These are phyloP conservation scores for Letharia lupina DNA, from an alignment of 495 filamentous ascomycete species.

Conservation along the genomic window DNA sequence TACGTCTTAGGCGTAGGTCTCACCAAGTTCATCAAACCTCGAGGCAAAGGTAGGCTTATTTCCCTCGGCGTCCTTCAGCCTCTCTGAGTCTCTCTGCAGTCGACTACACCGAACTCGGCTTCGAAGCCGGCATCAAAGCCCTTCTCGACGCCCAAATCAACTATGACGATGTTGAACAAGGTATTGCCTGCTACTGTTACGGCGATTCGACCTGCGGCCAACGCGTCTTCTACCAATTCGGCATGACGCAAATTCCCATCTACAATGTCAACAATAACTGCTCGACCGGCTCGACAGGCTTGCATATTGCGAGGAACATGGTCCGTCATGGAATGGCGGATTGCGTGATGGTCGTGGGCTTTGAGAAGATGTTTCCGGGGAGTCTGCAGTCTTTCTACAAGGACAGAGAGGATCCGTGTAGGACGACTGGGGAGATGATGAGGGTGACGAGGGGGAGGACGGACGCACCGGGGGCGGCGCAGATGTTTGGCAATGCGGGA, in stretches of 20 bases:
- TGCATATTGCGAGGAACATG: constrained; percentile 74
- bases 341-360: constrained; percentile 84
- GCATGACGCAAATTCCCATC: constrained; percentile 91
- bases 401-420: constrained; percentile 69
- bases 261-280: constrained; percentile 99
- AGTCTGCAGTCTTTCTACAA: constrained; percentile 70
- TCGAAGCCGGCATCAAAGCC: constrained; percentile 91
- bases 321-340: constrained; percentile 73
- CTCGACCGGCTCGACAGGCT: constrained; percentile 81
- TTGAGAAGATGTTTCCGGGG: constrained; percentile 97
- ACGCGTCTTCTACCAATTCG: constrained; percentile 98
- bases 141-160: constrained; percentile 91
- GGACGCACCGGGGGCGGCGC: constrained; percentile 75
- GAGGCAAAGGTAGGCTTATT: constrained; percentile 54
- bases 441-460: constrained; percentile 65
- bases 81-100: constrained; percentile 30
- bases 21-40: constrained; percentile 98
- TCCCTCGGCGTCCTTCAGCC: constrained; percentile 19
- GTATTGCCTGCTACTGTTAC: constrained; percentile 96
- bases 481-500: constrained; percentile 95
- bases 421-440: constrained; percentile 70
- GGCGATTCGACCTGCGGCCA: constrained; percentile 93
- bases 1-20: constrained; percentile 97
- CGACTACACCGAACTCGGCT: constrained; percentile 82
- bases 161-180: constrained; percentile 94